Evolutionary conservation across 139 green algal species (phyloP), one percentile per base, ranked within the genome.

Genomic region (Closterium sp.): DNA sequence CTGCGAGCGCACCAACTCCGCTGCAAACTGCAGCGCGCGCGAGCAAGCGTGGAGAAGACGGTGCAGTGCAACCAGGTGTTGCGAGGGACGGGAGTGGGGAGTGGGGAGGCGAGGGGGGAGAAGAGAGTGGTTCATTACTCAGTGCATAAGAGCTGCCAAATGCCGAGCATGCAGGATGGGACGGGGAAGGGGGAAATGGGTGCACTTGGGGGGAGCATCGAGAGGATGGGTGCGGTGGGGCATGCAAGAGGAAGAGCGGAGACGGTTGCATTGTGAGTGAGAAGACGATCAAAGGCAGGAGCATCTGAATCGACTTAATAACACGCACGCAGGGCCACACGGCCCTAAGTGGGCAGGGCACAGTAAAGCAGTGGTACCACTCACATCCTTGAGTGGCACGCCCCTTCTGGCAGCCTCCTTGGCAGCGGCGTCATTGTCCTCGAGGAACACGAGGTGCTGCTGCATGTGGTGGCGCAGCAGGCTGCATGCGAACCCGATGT

Each of bases 401-500:
- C 88, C 88, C 29, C 27, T 11, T 24, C 19, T 79, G 29, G 31
- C 88, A 32, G 88, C 88, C 62, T 91, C 30, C 9, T 31, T 32
- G 9, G 27, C 27, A 13, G 62, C 62, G 1, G 28, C n/a, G 1
- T 91, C 30, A 21, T 85, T 87, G 50, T 88, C 89, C 70, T 92
- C 89, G 42, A 92, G 79, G n/a, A 38, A 31, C 31, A 92, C 34
- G 89, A 95, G 73, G 79, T 93, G 50, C 85, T 95, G 86, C 21
- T 22, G 70, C 88, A 95, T 91, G 92, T 95, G 90, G 50, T 89
- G 93, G 32, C 73, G 85, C 87, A 97, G 95, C 89, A 97, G 94
- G 92, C 89, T 94, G 95, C 96, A 97, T 7, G 95, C 94, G 90
- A 92, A 96, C 34, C 93, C 96, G 29, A 97, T 96, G 93, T 96